Evolutionary conservation across 441 rosid genomes (phyloP), one percentile per base, ranked within the genome.

Genomic region (Mallotus japonicus): DNA sequence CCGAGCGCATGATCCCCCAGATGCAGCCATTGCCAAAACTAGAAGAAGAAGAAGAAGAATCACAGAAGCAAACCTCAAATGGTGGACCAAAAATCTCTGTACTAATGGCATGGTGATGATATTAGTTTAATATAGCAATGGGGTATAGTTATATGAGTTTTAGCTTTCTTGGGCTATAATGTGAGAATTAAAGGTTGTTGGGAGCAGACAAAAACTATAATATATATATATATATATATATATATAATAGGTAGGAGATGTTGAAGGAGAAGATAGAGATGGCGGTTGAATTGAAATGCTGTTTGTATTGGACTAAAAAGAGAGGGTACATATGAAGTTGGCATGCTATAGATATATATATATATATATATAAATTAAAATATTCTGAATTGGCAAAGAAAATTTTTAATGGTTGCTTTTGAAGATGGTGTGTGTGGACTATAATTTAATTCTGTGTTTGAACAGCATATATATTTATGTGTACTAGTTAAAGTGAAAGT

Each of bases 271-370:
- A 40, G 50, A 28, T 2, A 56, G 75, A 80, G 78, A 65, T 37
- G 67, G 79, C 80, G 76, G 74, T 57, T 68, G 75, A 67, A 63
- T 70, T 67, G 5, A 58, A 69, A 24, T 63, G 83, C 60, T 22
- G 81, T 60, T 63, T 56, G 56, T 55, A 34, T 76, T 83, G 46
- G 75, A 77, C 69, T 28, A 28, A 28, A 28, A 28, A 28, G 32
- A 28, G 3, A 28, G 32, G 32, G 32, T 28, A 28, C 32, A 28
- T 1, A 28, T 2, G 32, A 0, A 1, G 3, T 22, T 32, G 19
- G 50, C 17, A 24, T 49, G 16, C 53, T 19, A 17, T 28, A 14
- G 14, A 58, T 64, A 24, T 24, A 24, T 24, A 24, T 24, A 24
- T 28, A 28, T 28, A 28, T 28, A 2, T 2, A 28, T 28, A 28